Conservation (phyloP, 1,284 basidiomycete genomes). For the Sporisorium reilianum region DNA sequence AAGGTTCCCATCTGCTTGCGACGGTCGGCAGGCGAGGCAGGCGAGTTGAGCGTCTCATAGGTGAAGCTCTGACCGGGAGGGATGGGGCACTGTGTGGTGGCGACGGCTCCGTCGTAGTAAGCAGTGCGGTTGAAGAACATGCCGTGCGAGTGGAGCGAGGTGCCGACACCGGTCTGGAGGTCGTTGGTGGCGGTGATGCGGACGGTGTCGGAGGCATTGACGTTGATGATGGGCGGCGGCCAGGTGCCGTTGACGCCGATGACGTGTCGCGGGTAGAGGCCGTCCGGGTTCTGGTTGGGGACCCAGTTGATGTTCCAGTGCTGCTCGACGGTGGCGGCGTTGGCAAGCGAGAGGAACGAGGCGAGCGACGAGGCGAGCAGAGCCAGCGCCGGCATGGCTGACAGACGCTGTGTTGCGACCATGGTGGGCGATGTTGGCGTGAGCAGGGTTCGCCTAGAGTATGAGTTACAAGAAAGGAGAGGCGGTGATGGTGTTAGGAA, state of each 20-base stretch:
- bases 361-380: constrained; percentile 24
- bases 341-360: constrained; percentile 26
- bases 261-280: constrained; percentile 55
- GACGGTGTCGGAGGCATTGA: constrained; percentile 62
- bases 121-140: constrained; percentile 61
- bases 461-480: neutral
- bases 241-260: constrained; percentile 63
- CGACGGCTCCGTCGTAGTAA: constrained; percentile 60
- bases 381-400: constrained; percentile 24
- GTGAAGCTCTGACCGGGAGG: constrained; percentile 54
- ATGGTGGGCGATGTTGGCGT: constrained; percentile 10
- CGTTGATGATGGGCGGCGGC: constrained; percentile 64
- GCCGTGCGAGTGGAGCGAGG: constrained; percentile 67
- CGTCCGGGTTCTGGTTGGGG: constrained; percentile 60
- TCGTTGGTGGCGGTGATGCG: constrained; percentile 62
- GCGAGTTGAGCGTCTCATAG: constrained; percentile 55
- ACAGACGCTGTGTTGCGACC: constrained; percentile 16
- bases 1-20: constrained; percentile 70
- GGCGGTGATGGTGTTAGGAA: constrained; percentile 3
- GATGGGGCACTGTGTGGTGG: constrained; percentile 68
- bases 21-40: constrained; percentile 36
- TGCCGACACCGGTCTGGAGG: constrained; percentile 48
- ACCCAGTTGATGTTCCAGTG: constrained; percentile 78
- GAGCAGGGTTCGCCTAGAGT: neutral
- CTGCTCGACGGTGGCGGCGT: constrained; percentile 56